Conservation (phyloP, 495 filamentous ascomycete genomes). For the Cudoniella acicularis region DNA sequence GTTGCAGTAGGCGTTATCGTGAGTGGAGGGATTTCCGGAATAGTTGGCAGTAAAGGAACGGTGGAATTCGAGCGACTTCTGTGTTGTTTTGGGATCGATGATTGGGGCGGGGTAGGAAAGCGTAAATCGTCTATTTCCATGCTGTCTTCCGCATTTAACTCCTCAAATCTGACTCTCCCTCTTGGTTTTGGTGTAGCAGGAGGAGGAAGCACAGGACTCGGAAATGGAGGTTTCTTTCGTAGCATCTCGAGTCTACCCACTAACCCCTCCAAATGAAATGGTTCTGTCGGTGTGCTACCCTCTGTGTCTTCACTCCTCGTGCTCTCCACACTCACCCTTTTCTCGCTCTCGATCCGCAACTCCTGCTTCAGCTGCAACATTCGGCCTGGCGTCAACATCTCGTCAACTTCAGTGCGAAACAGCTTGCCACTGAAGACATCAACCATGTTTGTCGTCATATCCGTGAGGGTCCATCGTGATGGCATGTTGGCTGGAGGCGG, state of each 20-base stretch:
- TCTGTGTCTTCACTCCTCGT: constrained; percentile 4
- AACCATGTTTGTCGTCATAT: constrained; percentile 46
- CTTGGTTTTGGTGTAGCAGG: constrained; percentile 8
- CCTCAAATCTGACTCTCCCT: background rate
- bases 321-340: background rate
- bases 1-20: too few species aligned
- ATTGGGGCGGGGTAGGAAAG: constrained; percentile 29
- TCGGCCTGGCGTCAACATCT: constrained; percentile 42
- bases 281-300: constrained; percentile 15
- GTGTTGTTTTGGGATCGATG: background rate
- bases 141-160: background rate
- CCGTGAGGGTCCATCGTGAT: constrained; percentile 43
- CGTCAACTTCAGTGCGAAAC: constrained; percentile 47
- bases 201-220: constrained; percentile 10
- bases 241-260: background rate
- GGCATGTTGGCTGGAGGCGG: constrained; percentile 28
- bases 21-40: constrained; percentile 36
- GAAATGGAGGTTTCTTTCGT: background rate
- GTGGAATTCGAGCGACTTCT: constrained; percentile 6
- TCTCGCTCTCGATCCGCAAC: background rate
- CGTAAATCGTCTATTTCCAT: constrained; percentile 21
- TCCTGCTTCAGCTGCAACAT: constrained; percentile 1
- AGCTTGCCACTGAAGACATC: constrained; percentile 39
- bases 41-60: constrained; percentile 35
- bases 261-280: constrained; percentile 21